These are phyloP conservation scores for Aspergillus arachidicola DNA, from an alignment of 2,329 filamentous ascomycete genomes.

Conservation along the genomic window DNA sequence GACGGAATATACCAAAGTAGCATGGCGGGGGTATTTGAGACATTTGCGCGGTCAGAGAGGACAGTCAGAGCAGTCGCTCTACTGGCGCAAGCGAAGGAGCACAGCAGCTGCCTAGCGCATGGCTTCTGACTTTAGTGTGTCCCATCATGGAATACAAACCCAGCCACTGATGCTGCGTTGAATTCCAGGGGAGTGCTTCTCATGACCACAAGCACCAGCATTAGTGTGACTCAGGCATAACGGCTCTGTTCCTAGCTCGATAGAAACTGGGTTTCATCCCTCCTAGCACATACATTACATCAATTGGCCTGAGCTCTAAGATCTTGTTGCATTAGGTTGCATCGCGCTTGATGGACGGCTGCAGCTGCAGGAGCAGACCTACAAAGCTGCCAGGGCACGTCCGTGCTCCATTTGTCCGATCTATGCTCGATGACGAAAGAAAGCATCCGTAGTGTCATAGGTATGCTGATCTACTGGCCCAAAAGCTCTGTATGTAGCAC, in stretches of 20 bases:
- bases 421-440: background rate
- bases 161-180: background rate
- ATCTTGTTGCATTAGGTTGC: constrained; percentile 7
- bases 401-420: background rate
- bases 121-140: background rate
- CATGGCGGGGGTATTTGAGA: background rate
- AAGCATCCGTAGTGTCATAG: background rate
- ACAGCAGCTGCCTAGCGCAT: background rate
- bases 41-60: background rate
- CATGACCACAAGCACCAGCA: background rate
- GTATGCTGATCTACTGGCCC: background rate
- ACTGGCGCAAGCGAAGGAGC: background rate
- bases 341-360: background rate
- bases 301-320: constrained; percentile 2
- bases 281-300: background rate
- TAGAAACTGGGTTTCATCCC: background rate
- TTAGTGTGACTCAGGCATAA: background rate
- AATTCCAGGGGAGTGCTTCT: background rate
- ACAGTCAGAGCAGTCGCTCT: background rate
- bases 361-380: background rate
- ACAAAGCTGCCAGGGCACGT: constrained; percentile 7
- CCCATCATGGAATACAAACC: constrained; percentile 1
- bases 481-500: background rate
- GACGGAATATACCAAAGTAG: background rate
- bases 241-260: background rate